These are phyloP conservation scores for Ramichloridium luteum DNA, from an alignment of 2,329 filamentous ascomycete genomes.

Conservation along the genomic window DNA sequence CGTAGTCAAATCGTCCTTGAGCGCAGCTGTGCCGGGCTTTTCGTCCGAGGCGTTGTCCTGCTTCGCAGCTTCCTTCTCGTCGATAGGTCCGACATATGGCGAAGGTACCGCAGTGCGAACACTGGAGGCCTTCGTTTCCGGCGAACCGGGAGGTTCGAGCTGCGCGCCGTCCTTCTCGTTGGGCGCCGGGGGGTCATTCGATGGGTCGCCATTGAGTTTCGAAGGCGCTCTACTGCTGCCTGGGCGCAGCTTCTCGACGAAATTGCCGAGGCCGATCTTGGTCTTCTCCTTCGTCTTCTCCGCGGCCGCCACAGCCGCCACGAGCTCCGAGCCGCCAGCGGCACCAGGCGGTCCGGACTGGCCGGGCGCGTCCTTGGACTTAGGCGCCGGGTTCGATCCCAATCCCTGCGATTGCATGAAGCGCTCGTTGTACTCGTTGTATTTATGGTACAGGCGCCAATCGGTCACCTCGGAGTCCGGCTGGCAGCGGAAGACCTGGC, in stretches of 20 bases:
- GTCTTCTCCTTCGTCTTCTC: conserved; percentile 5
- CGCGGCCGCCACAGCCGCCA: conserved; percentile 8
- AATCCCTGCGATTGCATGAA: conserved; percentile 56
- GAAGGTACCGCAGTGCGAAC: conserved; percentile 21
- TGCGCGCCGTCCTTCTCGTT: conserved; percentile 16
- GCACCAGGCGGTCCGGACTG: conserved; percentile 38
- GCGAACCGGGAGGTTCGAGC: conserved; percentile 13
- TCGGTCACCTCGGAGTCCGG: conserved; percentile 87
- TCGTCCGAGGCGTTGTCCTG: conserved; percentile 17
- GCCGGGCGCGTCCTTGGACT: conserved; percentile 35
- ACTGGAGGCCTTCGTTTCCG: conserved; percentile 13
- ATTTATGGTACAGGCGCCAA: conserved; percentile 88
- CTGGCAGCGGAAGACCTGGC: conserved; percentile 91
- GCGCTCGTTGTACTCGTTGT: conserved; percentile 59
- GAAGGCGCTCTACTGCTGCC: no score
- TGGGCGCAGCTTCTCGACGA: conserved; percentile 24
- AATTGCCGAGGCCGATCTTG: conserved; percentile 19
- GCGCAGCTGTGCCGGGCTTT: conserved; percentile 22
- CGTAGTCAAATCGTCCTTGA: conserved; percentile 16
- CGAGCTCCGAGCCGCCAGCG: conserved; percentile 19
- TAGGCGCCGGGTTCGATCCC: conserved; percentile 41
- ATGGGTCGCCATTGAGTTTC: no score
- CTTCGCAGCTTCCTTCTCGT: conserved; percentile 13
- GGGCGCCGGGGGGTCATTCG: conserved; percentile 12
- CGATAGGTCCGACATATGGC: conserved; percentile 14